Evolutionary conservation across 768 basidiomycete species (phyloP), one percentile per base, ranked within the genome.

Genomic region (Cystofilobasidium capitatum): DNA sequence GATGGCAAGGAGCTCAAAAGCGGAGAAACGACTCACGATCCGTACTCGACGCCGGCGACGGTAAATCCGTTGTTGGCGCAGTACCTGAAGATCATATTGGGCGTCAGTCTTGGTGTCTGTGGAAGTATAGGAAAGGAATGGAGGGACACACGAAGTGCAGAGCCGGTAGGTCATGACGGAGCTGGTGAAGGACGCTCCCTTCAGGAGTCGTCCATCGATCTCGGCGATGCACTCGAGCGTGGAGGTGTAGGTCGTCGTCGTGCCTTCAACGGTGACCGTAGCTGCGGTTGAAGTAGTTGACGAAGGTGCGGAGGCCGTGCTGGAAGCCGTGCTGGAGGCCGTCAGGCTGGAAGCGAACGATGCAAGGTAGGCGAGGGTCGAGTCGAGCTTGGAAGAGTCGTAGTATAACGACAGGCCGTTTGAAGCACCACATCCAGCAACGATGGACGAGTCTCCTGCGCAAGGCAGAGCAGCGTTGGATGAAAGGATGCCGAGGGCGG

Each of bases 361-460:
- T 10, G 10, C 40, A 42, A 49, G 17, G 20, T 16, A 24, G 45
- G 13, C 24, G 45, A 49, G 45, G 20, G 17, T 51, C 70, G 71
- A 22, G 77, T 79, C 74, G 76, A 72, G 29, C 12, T 12, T 6
- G 7, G 31, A 13, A 17, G 29, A 58, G 57, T 37, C 57, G 57
- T 58, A 58, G 57, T 24, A 17, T 8, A 58, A 8, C 22, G 31
- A n/a, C 31, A 33, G 16, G 36, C 22, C 45, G 57, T 17, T 58
- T 17, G 31, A 17, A 12, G 22, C 57, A 58, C 31, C 29, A 29
- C 31, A 58, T 17, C 14, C 44, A 14, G 13, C 44, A 45, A 24
- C 24, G 45, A 49, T 16, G 13, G 45, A 49, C 9, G 61, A 26
- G 61, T 72, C 65, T 26, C 74, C 74, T 16, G 47, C 24, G 62